These are phyloP conservation scores for Skeletonema grethae DNA, from an alignment of 108 stramenopile genomes.

Conservation along the genomic window DNA sequence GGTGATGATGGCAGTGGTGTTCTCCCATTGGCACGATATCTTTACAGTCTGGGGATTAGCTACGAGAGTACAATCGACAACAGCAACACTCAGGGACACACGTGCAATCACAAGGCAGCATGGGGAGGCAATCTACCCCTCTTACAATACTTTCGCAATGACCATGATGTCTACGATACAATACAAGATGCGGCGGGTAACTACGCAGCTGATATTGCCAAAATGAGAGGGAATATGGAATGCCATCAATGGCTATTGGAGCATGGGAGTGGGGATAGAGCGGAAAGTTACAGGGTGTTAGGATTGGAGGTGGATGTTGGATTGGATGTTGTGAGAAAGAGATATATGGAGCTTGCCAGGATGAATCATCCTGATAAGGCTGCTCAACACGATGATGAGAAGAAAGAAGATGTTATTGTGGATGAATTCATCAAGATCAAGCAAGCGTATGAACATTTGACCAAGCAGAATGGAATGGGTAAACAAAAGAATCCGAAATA, in stretches of 20 bases:
- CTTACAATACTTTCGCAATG: slow-evolving; percentile 59
- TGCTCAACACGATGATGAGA: slow-evolving; percentile 7
- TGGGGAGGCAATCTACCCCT: slow-evolving; percentile 82
- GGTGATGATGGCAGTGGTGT: slow-evolving; percentile 46
- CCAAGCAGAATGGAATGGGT: slow-evolving; percentile 51
- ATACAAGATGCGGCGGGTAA: slow-evolving; percentile 75
- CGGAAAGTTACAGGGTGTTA: slow-evolving; percentile 55
- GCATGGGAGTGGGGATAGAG: slow-evolving; percentile 59
- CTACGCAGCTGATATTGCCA: slow-evolving; percentile 80
- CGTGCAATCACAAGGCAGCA: slow-evolving; percentile 78
- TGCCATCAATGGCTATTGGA: slow-evolving; percentile 62
- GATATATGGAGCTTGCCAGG: slow-evolving; percentile 57
- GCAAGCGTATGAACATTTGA: slow-evolving; percentile 50
- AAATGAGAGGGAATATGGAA: slow-evolving; percentile 66
- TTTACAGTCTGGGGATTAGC: slow-evolving; percentile 28
- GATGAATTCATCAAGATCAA: slow-evolving; percentile 37
- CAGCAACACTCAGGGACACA: slow-evolving; percentile 65
- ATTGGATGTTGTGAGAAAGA: slow-evolving; percentile 38
- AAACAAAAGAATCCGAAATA: slow-evolving; percentile 53
- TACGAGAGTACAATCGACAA: slow-evolving; percentile 39
- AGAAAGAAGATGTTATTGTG: background rate
- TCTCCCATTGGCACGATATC: slow-evolving; percentile 48
- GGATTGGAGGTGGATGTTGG: slow-evolving; percentile 47
- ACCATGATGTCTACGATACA: slow-evolving; percentile 70
- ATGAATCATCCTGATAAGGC: slow-evolving; percentile 69